Evolutionary conservation across 2,329 filamentous ascomycete genomes (phyloP).

Genomic region (Penicillium sp.): DNA sequence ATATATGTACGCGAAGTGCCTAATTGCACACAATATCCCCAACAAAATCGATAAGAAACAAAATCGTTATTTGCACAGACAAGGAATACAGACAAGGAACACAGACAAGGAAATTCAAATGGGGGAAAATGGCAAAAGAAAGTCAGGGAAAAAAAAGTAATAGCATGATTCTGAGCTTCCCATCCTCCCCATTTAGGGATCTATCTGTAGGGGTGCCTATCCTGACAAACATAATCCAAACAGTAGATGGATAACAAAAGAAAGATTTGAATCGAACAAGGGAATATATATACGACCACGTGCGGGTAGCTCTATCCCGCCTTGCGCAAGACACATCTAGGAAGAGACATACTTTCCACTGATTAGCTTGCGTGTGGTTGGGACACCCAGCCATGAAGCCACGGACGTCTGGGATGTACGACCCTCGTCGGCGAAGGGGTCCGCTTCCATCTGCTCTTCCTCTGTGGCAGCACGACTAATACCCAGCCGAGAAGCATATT

Average conservation of each 20-base stretch:
- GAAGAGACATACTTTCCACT: slow-evolving; percentile 71
- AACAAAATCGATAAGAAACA: slow-evolving; percentile 15
- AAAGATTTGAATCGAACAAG: background rate
- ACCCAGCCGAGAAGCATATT: slow-evolving; percentile 64
- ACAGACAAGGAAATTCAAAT: background rate
- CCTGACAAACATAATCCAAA: slow-evolving; percentile 2
- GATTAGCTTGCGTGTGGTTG: slow-evolving; percentile 64
- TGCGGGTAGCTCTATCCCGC: background rate
- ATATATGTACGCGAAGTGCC: slow-evolving; percentile 7
- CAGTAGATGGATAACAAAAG: background rate
- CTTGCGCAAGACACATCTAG: slow-evolving; percentile 20
- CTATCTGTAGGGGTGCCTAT: background rate
- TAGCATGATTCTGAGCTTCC: background rate
- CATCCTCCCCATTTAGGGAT: background rate
- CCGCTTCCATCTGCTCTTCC: slow-evolving; percentile 32
- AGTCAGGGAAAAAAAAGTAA: background rate
- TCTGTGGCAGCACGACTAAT: slow-evolving; percentile 46
- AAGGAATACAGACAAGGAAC: background rate
- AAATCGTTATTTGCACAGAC: slow-evolving; percentile 21
- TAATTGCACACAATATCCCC: slow-evolving; percentile 12
- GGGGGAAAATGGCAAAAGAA: background rate
- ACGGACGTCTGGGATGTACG: slow-evolving; percentile 31
- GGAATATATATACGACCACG: slow-evolving; percentile 22
- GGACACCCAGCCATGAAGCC: slow-evolving; percentile 64
- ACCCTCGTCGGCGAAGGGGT: slow-evolving; percentile 51